These are phyloP conservation scores for Letharia lupina DNA, from an alignment of 495 filamentous ascomycete species.

Conservation along the genomic window DNA sequence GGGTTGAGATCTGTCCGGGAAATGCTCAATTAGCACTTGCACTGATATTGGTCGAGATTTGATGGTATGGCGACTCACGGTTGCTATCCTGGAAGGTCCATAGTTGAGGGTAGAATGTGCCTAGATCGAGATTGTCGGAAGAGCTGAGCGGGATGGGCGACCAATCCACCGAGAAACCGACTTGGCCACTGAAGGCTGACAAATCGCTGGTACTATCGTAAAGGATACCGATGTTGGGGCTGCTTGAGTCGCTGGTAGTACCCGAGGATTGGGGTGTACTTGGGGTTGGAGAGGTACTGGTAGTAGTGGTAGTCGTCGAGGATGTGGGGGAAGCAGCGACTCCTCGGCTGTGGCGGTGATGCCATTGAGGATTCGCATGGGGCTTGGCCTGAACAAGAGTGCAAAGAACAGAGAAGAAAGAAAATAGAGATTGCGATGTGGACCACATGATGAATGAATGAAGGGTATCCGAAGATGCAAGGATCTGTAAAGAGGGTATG, in stretches of 20 bases:
- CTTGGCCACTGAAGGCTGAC: neutral
- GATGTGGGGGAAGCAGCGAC: neutral
- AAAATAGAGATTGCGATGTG: neutral
- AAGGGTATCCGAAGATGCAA: neutral
- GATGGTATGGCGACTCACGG: neutral
- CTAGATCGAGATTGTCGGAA: neutral
- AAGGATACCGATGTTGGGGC: neutral
- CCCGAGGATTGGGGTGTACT: neutral
- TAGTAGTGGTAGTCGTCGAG: too few species aligned
- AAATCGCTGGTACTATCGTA: neutral
- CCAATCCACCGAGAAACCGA: slow-evolving; percentile 1
- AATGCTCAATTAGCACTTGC: neutral
- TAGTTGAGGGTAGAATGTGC: neutral
- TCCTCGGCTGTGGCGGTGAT: neutral
- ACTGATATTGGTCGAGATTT: neutral
- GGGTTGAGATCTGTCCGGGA: neutral
- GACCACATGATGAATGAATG: neutral
- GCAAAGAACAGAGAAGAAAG: neutral
- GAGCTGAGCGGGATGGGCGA: neutral
- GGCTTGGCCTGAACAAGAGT: neutral
- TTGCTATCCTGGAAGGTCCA: neutral
- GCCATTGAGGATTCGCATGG: neutral
- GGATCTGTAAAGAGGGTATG: neutral
- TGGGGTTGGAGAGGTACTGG: too few species aligned
- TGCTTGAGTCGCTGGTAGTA: neutral